These are phyloP conservation scores for Singerocomus rubriflavus DNA, from an alignment of 1,284 basidiomycete species.

Conservation along the genomic window DNA sequence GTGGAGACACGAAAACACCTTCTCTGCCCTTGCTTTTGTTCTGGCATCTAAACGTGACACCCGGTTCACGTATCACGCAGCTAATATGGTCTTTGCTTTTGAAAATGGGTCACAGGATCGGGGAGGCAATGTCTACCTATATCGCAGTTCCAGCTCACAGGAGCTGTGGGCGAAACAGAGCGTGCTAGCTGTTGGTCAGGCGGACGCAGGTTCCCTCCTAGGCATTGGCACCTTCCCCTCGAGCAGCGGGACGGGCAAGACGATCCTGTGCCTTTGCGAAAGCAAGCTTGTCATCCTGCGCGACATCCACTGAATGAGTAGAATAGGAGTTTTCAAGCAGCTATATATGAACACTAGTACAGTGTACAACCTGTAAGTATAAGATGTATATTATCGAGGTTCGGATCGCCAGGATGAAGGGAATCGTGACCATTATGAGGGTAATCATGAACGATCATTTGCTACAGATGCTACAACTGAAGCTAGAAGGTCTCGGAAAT, in stretches of 20 bases:
- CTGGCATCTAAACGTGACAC: constrained; percentile 91
- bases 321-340: constrained; percentile 19
- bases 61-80: constrained; percentile 73
- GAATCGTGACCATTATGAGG: constrained; percentile 35
- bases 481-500: constrained; percentile 24
- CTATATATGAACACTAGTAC: constrained; percentile 32
- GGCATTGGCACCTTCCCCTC: constrained; percentile 61
- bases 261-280: constrained; percentile 78
- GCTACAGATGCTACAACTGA: constrained; percentile 34
- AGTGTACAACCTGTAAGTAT: constrained; percentile 37
- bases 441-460: constrained; percentile 37
- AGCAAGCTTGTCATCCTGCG: constrained; percentile 66
- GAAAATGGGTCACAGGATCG: constrained; percentile 66
- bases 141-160: constrained; percentile 51
- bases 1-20: constrained; percentile 81
- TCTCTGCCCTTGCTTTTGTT: constrained; percentile 89
- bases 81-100: constrained; percentile 68
- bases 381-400: constrained; percentile 37
- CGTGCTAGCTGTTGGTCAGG: constrained; percentile 70
- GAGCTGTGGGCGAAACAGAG: constrained; percentile 72
- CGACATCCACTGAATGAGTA: constrained; percentile 36
- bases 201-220: constrained; percentile 69
- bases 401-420: constrained; percentile 25
- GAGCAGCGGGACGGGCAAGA: constrained; percentile 24
- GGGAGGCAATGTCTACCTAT: constrained; percentile 82